Evolutionary conservation across 1,284 basidiomycete species (phyloP).

Genomic region (Trichosporon asahii): DNA sequence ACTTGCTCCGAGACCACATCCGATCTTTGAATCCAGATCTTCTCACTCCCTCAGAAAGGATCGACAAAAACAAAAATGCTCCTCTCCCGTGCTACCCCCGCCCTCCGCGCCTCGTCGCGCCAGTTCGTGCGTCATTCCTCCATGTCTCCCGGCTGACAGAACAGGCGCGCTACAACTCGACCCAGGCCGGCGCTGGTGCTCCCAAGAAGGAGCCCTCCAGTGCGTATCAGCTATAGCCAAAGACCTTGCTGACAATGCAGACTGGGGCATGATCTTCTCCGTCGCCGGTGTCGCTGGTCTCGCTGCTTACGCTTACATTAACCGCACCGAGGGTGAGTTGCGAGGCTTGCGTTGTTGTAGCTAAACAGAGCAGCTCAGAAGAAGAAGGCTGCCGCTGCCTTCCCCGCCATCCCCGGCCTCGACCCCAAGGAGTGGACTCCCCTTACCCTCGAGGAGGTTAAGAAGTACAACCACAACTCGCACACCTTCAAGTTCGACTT

Average conservation of each 20-base stretch:
- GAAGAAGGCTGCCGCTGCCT: constrained; percentile 22
- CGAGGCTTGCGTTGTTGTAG: neutral
- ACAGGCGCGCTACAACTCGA: constrained; percentile 8
- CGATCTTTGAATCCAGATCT: neutral
- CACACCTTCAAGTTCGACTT: constrained; percentile 80
- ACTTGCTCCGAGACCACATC: neutral
- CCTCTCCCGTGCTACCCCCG: constrained; percentile 17
- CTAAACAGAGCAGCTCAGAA: constrained; percentile 7
- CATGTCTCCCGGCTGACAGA: neutral
- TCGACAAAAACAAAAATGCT: constrained; percentile 17
- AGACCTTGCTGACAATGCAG: neutral
- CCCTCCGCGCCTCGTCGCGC: constrained; percentile 20
- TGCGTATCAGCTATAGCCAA: neutral
- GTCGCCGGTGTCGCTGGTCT: constrained; percentile 27
- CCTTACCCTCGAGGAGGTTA: constrained; percentile 75
- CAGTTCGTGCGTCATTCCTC: constrained; percentile 13
- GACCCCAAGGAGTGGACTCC: constrained; percentile 47
- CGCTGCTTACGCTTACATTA: constrained; percentile 43
- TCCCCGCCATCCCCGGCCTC: constrained; percentile 24
- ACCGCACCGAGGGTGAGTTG: constrained; percentile 25
- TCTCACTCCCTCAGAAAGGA: neutral
- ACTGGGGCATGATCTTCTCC: constrained; percentile 21
- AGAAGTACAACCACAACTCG: constrained; percentile 90
- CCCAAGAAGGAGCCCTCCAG: neutral
- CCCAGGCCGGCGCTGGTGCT: neutral